A percentile compares a stretch with the other conserved stretches of the same genome.
phyloP scores from a whole-genome alignment of 2,329 filamentous ascomycete genomes.

The Massarina eburnea region DNA sequence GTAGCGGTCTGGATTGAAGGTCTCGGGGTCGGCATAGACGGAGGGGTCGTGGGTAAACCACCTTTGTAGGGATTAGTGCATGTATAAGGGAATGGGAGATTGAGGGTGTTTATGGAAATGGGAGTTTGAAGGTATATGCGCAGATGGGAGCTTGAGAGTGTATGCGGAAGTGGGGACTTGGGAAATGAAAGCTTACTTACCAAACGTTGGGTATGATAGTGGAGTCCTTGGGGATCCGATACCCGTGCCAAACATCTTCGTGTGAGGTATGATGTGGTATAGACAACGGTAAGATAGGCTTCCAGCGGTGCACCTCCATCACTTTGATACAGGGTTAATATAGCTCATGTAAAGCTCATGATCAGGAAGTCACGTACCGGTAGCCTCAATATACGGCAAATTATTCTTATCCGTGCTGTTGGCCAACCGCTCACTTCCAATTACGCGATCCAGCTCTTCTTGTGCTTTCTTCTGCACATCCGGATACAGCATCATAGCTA shows the following conservation, averaged over 20 bases:
- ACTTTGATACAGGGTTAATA: constrained; percentile 8
- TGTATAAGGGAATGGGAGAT: background rate
- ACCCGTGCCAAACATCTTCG: constrained; percentile 41
- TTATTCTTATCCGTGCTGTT: constrained; percentile 48
- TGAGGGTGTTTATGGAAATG: too few species aligned
- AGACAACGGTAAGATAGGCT: constrained; percentile 30
- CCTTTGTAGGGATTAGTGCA: constrained; percentile 22
- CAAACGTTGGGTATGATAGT: constrained; percentile 43
- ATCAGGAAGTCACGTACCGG: constrained; percentile 3
- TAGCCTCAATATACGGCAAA: constrained; percentile 40
- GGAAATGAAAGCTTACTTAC: constrained; percentile 14
- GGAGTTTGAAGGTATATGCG: too few species aligned
- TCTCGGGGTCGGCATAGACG: constrained; percentile 38
- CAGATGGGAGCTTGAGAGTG: too few species aligned
- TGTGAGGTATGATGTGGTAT: constrained; percentile 31
- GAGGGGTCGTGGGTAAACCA: constrained; percentile 44
- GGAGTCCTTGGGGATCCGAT: constrained; percentile 46
- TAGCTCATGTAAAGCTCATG: background rate
- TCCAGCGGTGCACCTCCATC: constrained; percentile 48
- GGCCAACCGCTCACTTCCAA: constrained; percentile 51
- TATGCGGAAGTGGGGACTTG: background rate
- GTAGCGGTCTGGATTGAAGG: constrained; percentile 50
- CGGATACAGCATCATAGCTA: constrained; percentile 55
- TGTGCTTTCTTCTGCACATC: constrained; percentile 51
- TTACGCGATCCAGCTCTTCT: constrained; percentile 50